Evolutionary conservation across 2,329 filamentous ascomycete species (phyloP).

Genomic region (Aspergillus tamarii): DNA sequence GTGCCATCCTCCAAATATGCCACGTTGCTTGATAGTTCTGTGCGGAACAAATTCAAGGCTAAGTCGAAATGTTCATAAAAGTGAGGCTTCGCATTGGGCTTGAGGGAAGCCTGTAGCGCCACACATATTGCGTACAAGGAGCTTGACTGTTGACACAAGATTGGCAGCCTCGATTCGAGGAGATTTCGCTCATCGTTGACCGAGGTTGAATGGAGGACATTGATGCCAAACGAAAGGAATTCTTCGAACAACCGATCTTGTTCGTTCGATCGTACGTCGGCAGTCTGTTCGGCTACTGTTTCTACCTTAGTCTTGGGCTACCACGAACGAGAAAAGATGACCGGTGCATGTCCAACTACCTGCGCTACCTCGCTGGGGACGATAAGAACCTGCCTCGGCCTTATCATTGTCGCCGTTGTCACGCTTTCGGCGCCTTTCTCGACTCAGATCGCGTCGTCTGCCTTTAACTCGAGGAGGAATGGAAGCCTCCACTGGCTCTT

Average conservation of each 20-base stretch:
- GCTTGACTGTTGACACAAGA: constrained; percentile 28
- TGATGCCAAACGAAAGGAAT: constrained; percentile 29
- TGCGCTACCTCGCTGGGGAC: not conserved
- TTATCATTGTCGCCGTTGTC: not conserved
- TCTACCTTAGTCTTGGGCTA: not conserved
- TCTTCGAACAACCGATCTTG: not conserved
- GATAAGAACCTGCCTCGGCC: not conserved
- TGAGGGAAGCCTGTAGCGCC: constrained; percentile 31
- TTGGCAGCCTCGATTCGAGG: constrained; percentile 23
- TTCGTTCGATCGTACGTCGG: not conserved
- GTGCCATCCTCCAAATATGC: constrained; percentile 30
- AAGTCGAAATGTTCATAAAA: constrained; percentile 35
- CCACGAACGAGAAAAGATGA: not conserved
- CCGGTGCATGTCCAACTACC: not conserved
- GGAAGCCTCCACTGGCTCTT: constrained; percentile 29
- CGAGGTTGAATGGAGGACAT: constrained; percentile 32
- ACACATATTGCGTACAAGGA: constrained; percentile 35
- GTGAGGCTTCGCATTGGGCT: constrained; percentile 11
- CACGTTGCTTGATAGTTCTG: constrained; percentile 28
- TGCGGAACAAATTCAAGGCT: constrained; percentile 30
- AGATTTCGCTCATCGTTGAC: constrained; percentile 21
- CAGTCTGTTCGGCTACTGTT: not conserved
- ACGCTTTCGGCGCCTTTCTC: constrained; percentile 16
- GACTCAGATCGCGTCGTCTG: constrained; percentile 28
- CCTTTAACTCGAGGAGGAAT: constrained; percentile 29